These are phyloP conservation scores for Thielaviopsis euricoi DNA, from an alignment of 2,329 filamentous ascomycete species.

Conservation along the genomic window DNA sequence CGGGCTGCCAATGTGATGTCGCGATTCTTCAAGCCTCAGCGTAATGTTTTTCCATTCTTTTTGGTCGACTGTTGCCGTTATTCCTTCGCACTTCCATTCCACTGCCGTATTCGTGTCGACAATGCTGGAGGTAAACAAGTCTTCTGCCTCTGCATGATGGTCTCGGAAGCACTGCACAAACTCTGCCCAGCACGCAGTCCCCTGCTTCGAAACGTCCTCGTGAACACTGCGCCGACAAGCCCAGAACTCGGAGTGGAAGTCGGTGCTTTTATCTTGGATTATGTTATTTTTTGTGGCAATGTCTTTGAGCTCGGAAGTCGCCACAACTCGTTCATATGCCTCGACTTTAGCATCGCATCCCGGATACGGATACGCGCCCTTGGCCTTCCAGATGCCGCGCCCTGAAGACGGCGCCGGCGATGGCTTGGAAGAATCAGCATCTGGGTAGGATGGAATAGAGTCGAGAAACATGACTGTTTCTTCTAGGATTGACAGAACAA, in stretches of 20 bases:
- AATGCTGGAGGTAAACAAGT: constrained; percentile 24
- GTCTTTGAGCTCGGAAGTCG: constrained; percentile 25
- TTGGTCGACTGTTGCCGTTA: constrained; percentile 23
- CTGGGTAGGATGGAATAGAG: constrained; percentile 27
- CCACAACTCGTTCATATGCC: constrained; percentile 34
- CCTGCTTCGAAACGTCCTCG: constrained; percentile 28
- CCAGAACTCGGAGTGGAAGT: constrained; percentile 37
- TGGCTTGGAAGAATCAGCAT: constrained; percentile 14
- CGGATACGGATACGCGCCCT: constrained; percentile 30
- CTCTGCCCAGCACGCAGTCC: constrained; percentile 47
- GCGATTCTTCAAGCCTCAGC: constrained; percentile 44
- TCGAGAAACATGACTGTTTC: constrained; percentile 45
- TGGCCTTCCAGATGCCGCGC: constrained; percentile 29
- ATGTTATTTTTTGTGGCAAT: constrained; percentile 21
- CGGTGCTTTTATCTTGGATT: constrained; percentile 12
- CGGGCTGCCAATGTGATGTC: constrained; percentile 43
- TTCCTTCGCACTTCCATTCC: constrained; percentile 28
- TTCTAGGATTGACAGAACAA: constrained; percentile 35
- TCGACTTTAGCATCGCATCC: constrained; percentile 35
- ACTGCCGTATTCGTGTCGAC: constrained; percentile 19
- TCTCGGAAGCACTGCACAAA: constrained; percentile 43
- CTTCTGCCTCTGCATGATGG: constrained; percentile 24
- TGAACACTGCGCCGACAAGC: constrained; percentile 47
- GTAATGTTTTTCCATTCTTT: constrained; percentile 30
- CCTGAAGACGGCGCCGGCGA: constrained; percentile 9